Evolutionary conservation across 805 yeast species (phyloP).

Genomic region (Barnettozyma siamensis): DNA sequence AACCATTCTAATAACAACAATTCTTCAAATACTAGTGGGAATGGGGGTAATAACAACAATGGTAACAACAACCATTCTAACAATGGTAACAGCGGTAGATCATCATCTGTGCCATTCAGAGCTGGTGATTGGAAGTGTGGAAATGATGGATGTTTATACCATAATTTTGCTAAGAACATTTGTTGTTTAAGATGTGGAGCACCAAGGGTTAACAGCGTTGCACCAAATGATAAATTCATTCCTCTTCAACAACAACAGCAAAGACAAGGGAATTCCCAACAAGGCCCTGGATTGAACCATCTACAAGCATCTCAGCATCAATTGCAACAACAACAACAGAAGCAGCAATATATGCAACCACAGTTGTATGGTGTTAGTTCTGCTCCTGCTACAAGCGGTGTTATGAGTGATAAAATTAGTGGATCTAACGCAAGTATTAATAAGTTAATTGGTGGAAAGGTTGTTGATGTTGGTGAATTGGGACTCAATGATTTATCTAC

Average conservation of each 20-base stretch:
- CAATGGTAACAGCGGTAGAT: constrained; percentile 15
- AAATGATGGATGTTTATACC: constrained; percentile 73
- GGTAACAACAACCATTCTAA: not conserved
- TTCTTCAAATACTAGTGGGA: too few species aligned
- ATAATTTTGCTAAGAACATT: constrained; percentile 86
- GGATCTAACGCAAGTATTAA: constrained; percentile 1
- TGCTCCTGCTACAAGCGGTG: not conserved
- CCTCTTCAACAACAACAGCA: constrained; percentile 9
- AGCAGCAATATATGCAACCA: constrained; percentile 2
- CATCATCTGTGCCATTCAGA: constrained; percentile 77
- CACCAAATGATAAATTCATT: not conserved
- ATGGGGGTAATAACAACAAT: constrained; percentile 9
- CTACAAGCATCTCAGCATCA: constrained; percentile 3
- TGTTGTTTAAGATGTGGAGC: constrained; percentile 87
- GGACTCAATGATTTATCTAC: constrained; percentile 16
- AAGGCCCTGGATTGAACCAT: not conserved
- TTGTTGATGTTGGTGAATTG: constrained; percentile 5
- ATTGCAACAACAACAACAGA: constrained; percentile 6
- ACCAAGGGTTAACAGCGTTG: constrained; percentile 36
- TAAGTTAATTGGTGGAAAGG: not conserved
- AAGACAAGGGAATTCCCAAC: too few species aligned
- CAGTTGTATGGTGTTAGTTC: constrained; percentile 3
- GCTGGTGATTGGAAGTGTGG: constrained; percentile 97
- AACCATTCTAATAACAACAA: constrained; percentile 9
- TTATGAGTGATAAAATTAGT: not conserved